Base-by-base conservation (phyloP, 768 basidiomycete species). In the Agaricus sinodeliciosus region DNA sequence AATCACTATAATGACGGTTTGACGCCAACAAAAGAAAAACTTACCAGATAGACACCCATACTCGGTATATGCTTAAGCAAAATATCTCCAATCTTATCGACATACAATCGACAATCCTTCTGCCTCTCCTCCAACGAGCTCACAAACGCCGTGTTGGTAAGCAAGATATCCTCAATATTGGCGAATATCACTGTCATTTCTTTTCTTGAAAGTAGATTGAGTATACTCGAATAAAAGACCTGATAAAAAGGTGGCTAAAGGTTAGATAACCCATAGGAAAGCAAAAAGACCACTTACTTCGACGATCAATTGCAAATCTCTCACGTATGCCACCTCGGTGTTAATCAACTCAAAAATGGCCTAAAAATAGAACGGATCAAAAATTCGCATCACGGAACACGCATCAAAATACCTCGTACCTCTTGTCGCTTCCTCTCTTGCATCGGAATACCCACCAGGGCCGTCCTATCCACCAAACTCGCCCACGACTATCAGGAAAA, bases 291-390 rank as follows among this genome's bases (percentile, higher is more conserved):
- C 35, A 46, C 76, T 43, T 54, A 90, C 94, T 79, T 90, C 89
- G 16, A 97, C 91, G 55, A 94, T 84, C 28, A 95, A 76, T 62
- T 99, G 95, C 26, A 97, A 67, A 64, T 94, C 90, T 19, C 92
- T 79, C 42, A 97, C 92, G 61, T 96, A 99, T 0, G 88, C 81
- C 7, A 75, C 78, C 66, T 99, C 95, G 0, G 95, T 98, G 5
- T 78, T 78, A 59, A 98, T 95, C 48, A 98, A 76, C 69, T 99
- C 95, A 59, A 97, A 98, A 48, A 96, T 95, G 0, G 90, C 87
- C 84, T 88, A 58, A 31, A 12, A 48, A 41, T 16, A 8, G 19
- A 28, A 9, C 41, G 40, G 9, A 9, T 28, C 8, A 49, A 49
- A 45, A 6, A 39, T 54, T n/a, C 27, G 16, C 9, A 16, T 25